Percentiles rank a stretch among this genome's conserved stretches.
These are phyloP conservation scores for Hibiscus syriacus DNA, from an alignment of 345 rosid genomes.

Conservation along the genomic window DNA sequence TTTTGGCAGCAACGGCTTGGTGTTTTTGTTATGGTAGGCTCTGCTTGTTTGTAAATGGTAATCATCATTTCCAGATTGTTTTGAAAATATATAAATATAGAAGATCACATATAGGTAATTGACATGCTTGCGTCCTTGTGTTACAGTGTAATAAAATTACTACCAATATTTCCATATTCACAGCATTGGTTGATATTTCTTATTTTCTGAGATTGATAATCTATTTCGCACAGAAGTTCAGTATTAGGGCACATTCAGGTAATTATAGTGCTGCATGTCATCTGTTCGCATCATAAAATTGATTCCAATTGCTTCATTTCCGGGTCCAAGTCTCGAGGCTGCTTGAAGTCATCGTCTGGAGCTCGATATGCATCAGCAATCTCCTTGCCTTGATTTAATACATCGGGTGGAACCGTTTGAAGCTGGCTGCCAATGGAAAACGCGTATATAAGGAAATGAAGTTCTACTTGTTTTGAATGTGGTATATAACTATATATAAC, in stretches of 20 bases:
- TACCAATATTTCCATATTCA: neutral
- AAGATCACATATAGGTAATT: neutral
- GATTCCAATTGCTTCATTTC: constrained; percentile 51
- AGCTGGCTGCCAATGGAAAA: constrained; percentile 47
- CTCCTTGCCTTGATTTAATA: constrained; percentile 58
- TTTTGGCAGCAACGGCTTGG: no score
- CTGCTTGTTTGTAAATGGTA: no score
- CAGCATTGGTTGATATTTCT: neutral
- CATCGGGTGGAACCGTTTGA: constrained; percentile 59
- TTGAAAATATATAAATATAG: neutral
- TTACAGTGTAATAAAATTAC: constrained; percentile 3
- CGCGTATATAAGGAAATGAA: neutral
- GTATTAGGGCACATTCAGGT: no score
- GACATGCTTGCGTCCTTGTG: neutral
- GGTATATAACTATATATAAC: no score
- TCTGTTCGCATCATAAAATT: constrained; percentile 33
- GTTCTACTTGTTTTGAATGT: neutral
- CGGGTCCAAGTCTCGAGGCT: constrained; percentile 36
- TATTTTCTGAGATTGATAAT: no score
- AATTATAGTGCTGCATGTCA: no score
- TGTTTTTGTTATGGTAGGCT: constrained; percentile 2
- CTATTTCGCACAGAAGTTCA: no score
- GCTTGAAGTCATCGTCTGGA: constrained; percentile 21
- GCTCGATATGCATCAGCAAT: constrained; percentile 58
- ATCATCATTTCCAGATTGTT: no score